These are phyloP conservation scores for Rhodomyrtus tomentosa DNA, from an alignment of 345 rosid genomes.

Conservation along the genomic window DNA sequence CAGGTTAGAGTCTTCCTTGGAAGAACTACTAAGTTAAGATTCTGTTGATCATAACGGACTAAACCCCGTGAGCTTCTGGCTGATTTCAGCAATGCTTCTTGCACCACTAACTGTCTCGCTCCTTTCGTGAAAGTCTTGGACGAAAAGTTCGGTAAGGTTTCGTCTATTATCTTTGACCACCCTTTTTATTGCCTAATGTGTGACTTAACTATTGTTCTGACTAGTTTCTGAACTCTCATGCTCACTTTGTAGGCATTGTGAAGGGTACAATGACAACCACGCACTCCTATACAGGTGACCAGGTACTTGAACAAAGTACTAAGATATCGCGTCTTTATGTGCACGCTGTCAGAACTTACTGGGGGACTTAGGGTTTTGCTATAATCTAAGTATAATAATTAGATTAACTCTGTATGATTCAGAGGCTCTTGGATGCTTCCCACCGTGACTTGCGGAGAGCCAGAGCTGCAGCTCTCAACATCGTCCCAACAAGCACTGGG, in stretches of 20 bases:
- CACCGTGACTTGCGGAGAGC: conserved; percentile 98
- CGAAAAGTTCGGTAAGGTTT: conserved; percentile 70
- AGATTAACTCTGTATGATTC: not conserved
- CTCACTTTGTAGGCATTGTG: conserved; percentile 56
- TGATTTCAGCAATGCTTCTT: conserved; percentile 81
- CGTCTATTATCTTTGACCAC: not conserved
- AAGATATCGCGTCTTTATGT: not conserved
- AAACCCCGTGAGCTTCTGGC: not conserved
- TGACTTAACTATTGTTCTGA: not conserved
- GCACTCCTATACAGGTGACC: conserved; percentile 98
- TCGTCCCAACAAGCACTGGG: conserved; percentile 96
- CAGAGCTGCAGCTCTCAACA: conserved; percentile 94
- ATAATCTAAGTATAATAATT: not conserved
- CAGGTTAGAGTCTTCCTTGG: conserved; percentile 33
- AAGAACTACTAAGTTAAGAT: not conserved
- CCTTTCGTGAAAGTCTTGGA: conserved; percentile 87
- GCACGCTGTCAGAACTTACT: not conserved
- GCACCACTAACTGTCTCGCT: conserved; percentile 96
- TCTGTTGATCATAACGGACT: not conserved
- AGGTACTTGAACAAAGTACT: conserved; percentile 29
- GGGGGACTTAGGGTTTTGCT: not conserved
- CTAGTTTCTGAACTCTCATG: not conserved
- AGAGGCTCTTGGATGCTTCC: conserved; percentile 97
- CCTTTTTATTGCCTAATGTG: not conserved
- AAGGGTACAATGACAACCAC: conserved; percentile 99